These are phyloP conservation scores for Mycosphaerelloides madeirae DNA, from an alignment of 2,329 filamentous ascomycete genomes.

Conservation along the genomic window DNA sequence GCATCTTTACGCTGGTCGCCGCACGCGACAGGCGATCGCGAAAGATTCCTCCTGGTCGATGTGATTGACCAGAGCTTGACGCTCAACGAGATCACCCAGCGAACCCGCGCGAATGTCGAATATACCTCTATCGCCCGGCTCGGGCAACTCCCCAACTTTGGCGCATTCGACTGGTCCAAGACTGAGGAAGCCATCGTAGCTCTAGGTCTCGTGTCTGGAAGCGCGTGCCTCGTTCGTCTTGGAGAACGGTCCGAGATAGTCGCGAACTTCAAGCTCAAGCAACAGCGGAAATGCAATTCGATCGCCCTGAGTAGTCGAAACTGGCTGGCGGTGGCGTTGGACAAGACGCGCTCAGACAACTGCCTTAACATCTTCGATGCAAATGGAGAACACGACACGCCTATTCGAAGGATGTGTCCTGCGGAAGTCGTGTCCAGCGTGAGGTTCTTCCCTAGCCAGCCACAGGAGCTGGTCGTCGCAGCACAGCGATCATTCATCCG, in stretches of 20 bases:
- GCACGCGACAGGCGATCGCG: slow-evolving; percentile 48
- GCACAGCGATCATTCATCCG: slow-evolving; percentile 71
- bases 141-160: slow-evolving; percentile 54
- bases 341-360: slow-evolving; percentile 74
- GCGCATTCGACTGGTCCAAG: slow-evolving; percentile 63
- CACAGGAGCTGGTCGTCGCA: slow-evolving; percentile 68
- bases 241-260: slow-evolving; percentile 40
- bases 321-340: slow-evolving; percentile 71
- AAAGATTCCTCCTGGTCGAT: slow-evolving; percentile 59
- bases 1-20: slow-evolving; percentile 61
- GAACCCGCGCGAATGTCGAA: slow-evolving; percentile 37
- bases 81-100: slow-evolving; percentile 48
- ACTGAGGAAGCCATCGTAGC: slow-evolving; percentile 63
- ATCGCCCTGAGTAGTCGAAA: slow-evolving; percentile 72
- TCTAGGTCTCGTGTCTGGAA: slow-evolving; percentile 68
- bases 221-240: slow-evolving; percentile 72
- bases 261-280: slow-evolving; percentile 67
- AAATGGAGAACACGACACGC: slow-evolving; percentile 51
- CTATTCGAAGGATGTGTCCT: slow-evolving; percentile 53
- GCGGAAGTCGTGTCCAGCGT: slow-evolving; percentile 74
- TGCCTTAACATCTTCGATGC: slow-evolving; percentile 81
- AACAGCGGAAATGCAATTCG: slow-evolving; percentile 73
- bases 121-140: slow-evolving; percentile 50
- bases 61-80: slow-evolving; percentile 56
- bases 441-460: slow-evolving; percentile 73